Base-by-base conservation (phyloP, 192 early-diverging fungal species). In the Coemansia sp. region DNA sequence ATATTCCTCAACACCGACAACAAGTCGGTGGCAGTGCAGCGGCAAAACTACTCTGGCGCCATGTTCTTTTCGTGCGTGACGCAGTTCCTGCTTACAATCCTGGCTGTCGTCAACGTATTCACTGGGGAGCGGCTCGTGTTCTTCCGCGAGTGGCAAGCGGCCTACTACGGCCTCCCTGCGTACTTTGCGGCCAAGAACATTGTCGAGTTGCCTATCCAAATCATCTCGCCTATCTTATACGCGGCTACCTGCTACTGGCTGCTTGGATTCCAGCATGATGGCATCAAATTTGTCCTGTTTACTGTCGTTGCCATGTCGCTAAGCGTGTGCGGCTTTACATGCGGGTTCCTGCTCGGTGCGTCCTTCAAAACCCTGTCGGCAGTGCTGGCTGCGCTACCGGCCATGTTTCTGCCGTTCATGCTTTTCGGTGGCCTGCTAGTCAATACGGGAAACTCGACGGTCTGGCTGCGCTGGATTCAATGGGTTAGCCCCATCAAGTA, bases 361-460 rank as follows among this genome's bases (percentile, higher is more conserved):
- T 20, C 73, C 18, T 85, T 87, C 53, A n/a, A 61, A 3, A 64
- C 64, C 21, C 69, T 89, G 37, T 55, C 76, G 35, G 64, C 85
- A 18, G 77, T 85, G 12, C 55, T 87, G 42, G 62, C 72, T 1
- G 71, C 74, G 3, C 55, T 84, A 18, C 87, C 87, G 0, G 38
- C 70, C 59, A 64, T 85, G 39, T 72, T 88, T 13, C 43, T 88
- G 57, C 87, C 87, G 6, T 70, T 86, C 26, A 73, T 85, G 74
- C 66, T 86, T 37, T 81, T 86, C 68, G 75, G 76, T 31, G 87
- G 87, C 7, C 83, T 89, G 43, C 76, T 89, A 31, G 84, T 89
- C 52, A 89, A 89, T 62, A 75, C 75, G 5, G 79, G 72, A n/a
- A 81, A 77, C 38, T 85, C 86, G 14, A 83, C 87, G 0, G 82